These are phyloP conservation scores for Pseudophaeomoniella oleicola DNA, from an alignment of 2,329 filamentous ascomycete genomes.

Conservation along the genomic window DNA sequence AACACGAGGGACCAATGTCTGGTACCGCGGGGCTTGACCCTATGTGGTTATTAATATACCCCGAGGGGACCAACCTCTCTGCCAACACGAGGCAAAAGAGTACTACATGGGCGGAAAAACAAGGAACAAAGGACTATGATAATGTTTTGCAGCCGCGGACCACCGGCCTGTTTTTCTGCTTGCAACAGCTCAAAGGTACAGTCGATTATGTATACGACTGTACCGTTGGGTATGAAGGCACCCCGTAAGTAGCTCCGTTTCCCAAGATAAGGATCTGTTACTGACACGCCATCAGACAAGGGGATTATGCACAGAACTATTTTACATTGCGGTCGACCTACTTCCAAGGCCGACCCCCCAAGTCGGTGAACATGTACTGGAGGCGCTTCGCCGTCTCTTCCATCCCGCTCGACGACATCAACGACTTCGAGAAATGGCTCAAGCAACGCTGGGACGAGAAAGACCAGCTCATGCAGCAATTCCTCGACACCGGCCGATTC, in stretches of 20 bases:
- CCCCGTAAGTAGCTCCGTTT: conserved; percentile 51
- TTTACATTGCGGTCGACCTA: conserved; percentile 81
- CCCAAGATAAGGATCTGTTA: conserved; percentile 3
- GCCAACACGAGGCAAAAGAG: conserved; percentile 40
- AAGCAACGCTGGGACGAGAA: conserved; percentile 83
- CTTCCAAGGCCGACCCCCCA: conserved; percentile 75
- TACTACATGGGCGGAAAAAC: conserved; percentile 42
- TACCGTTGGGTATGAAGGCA: conserved; percentile 87
- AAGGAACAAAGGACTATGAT: conserved; percentile 40
- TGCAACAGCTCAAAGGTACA: conserved; percentile 42
- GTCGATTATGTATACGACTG: conserved; percentile 59
- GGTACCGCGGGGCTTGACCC: conserved; percentile 35
- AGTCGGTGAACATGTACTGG: conserved; percentile 96
- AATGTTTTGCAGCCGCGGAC: conserved; percentile 46
- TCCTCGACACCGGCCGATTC: conserved; percentile 62
- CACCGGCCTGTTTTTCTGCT: conserved; percentile 46
- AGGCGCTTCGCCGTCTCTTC: conserved; percentile 65
- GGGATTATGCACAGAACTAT: conserved; percentile 75
- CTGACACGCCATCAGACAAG: conserved; percentile 38
- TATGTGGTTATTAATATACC: conserved; percentile 54
- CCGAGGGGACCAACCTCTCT: conserved; percentile 50
- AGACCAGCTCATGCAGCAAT: conserved; percentile 75
- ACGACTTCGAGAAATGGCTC: conserved; percentile 73
- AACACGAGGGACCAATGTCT: conserved; percentile 32
- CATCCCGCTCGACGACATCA: conserved; percentile 63